Evolutionary conservation across 768 basidiomycete species (phyloP).

Genomic region (Leccinellum rugosiceps): DNA sequence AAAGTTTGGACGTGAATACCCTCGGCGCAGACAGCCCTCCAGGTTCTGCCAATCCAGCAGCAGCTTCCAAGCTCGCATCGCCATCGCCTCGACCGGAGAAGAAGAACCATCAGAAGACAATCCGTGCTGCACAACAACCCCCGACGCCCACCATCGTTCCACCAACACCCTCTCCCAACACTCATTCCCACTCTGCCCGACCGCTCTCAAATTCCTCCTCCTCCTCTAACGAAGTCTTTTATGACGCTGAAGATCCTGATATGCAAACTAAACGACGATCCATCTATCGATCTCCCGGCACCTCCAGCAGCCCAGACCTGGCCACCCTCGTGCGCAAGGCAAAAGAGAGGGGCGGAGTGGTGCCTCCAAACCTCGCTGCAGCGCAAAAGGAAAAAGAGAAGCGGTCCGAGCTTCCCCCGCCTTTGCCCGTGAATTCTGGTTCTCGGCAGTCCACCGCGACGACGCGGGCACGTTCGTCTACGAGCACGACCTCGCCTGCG

Average conservation of each 20-base stretch:
- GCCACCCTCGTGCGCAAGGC: slow-evolving; percentile 84
- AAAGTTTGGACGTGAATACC: slow-evolving; percentile 66
- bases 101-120: slow-evolving; percentile 33
- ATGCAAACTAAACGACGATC: slow-evolving; percentile 75
- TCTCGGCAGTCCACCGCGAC: slow-evolving; percentile 25
- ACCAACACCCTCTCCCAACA: slow-evolving; percentile 58
- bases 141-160: slow-evolving; percentile 63
- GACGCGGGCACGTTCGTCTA: slow-evolving; percentile 43
- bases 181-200: slow-evolving; percentile 32
- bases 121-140: slow-evolving; percentile 41
- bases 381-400: slow-evolving; percentile 31
- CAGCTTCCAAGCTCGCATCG: slow-evolving; percentile 35
- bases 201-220: slow-evolving; percentile 40
- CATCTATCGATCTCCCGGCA: slow-evolving; percentile 85
- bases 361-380: slow-evolving; percentile 32
- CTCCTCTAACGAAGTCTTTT: slow-evolving; percentile 56
- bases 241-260: slow-evolving; percentile 64
- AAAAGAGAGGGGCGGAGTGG: slow-evolving; percentile 58
- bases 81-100: slow-evolving; percentile 33
- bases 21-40: slow-evolving; percentile 43
- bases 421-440: slow-evolving; percentile 35
- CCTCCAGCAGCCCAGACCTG: slow-evolving; percentile 88
- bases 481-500: slow-evolving; percentile 30
- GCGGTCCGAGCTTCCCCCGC: slow-evolving; percentile 42
- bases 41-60: slow-evolving; percentile 19